Base-by-base conservation (phyloP, 1,139 yeast genomes). In the Hansenula lynferdii region DNA sequence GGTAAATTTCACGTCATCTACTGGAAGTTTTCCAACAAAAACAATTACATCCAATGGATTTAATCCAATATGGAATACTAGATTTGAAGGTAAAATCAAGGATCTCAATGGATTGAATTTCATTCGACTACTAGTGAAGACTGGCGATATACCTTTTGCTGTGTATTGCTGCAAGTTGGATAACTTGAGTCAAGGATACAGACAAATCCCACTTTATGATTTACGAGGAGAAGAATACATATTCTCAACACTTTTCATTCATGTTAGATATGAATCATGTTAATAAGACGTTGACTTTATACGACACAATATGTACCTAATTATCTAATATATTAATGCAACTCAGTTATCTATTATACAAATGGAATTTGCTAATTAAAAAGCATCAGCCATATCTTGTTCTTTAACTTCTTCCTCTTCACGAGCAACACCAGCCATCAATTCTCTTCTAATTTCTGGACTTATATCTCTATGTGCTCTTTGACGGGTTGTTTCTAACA, bases 401-500 rank as follows among this genome's bases (percentile, higher is more conserved):
- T 53, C 58, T n/a, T 46, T 46, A 31, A 51, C 51, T 22, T 45
- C 38, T 8, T 39, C 42, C 6, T 18, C 30, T 9, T 62, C 71
- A 53, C 80, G 66, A 27, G 75, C 70, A 47, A 67, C 67, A 40
- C 98, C 97, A 22, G 96, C 95, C 48, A 85, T 65, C 48, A 92
- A 70, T 60, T 94, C 98, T 54, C 97, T 79, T 64, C 98, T 77
- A 42, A 92, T 87, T 60, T 90, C 98, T 3, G 96, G 95, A 3
- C 97, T 94, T 46, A 92, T 85, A 23, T 81, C 83, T 48, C 73
- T 84, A 58, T 92, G 99, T 39, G 82, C 82, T 63, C 96, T 84
- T 59, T 84, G 90, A 64, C 96, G 83, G 16, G 89, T 78, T 4
- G 96, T 90, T 53, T 92, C 97, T 57, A 92, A 65, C 45, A 92